Evolutionary conservation across 371 early-diverging fungal genomes (phyloP).

Genomic region (Zychaea mexicana): DNA sequence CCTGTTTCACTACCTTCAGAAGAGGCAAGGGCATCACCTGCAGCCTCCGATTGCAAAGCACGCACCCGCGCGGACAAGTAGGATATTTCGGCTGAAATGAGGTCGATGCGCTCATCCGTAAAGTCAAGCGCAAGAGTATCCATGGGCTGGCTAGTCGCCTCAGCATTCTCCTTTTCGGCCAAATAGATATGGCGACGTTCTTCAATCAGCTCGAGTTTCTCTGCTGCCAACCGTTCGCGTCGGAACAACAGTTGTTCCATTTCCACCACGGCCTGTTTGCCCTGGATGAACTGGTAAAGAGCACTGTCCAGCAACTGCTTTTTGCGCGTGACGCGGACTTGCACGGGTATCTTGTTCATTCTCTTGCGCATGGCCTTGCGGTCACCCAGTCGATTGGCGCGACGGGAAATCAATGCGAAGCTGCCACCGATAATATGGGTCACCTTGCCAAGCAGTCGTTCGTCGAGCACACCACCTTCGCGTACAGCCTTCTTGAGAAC

Average conservation of each 20-base stretch:
- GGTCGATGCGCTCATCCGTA: constrained; percentile 82
- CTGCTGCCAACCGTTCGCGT: constrained; percentile 64
- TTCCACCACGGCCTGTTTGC: constrained; percentile 53
- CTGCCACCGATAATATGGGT: constrained; percentile 32
- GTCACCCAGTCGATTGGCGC: constrained; percentile 14
- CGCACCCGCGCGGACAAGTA: constrained; percentile 75
- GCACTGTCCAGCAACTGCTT: constrained; percentile 70
- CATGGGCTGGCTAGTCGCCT: constrained; percentile 50
- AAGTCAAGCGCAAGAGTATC: constrained; percentile 63
- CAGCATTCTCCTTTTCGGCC: constrained; percentile 62
- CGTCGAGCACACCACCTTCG: constrained; percentile 40
- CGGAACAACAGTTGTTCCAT: constrained; percentile 54
- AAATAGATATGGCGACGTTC: constrained; percentile 72
- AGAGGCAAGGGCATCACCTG: constrained; percentile 29
- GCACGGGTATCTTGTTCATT: constrained; percentile 47
- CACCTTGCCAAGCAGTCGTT: constrained; percentile 28
- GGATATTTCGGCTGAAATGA: constrained; percentile 83
- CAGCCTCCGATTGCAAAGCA: constrained; percentile 72
- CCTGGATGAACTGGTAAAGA: constrained; percentile 50
- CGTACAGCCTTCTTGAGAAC: constrained; percentile 46
- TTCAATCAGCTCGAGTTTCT: constrained; percentile 71
- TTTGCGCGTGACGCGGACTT: constrained; percentile 44
- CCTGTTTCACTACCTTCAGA: constrained; percentile 10
- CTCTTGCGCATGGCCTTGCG: constrained; percentile 37
- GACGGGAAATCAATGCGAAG: constrained; percentile 31